A percentile compares a stretch with the other conserved stretches of the same genome.
Conservation (phyloP, 179 eudicot genomes). For the Silene noctiflora region DNA sequence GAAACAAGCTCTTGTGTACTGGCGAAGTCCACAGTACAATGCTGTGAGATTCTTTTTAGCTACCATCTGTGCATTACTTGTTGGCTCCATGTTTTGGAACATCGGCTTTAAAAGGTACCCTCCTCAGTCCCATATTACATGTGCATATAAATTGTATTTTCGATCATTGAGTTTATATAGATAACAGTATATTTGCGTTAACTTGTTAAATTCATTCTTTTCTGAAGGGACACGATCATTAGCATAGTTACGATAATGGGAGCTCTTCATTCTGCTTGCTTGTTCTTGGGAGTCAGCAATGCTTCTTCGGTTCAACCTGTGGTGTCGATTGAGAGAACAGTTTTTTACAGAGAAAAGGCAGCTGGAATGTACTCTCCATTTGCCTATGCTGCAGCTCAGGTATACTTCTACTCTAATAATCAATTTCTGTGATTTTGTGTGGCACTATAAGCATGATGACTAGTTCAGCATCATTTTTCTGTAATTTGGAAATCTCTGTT, state of each 20-base stretch:
- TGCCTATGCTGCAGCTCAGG: constrained; percentile 92
- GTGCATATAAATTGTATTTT: background rate
- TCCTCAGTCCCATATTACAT: constrained; percentile 12
- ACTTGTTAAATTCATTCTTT: background rate
- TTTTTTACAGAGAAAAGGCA: constrained; percentile 87
- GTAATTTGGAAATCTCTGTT: no score
- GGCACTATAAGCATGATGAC: background rate
- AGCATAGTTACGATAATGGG: constrained; percentile 66
- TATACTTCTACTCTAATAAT: constrained; percentile 23
- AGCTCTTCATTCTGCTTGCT: constrained; percentile 58
- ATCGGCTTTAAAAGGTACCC: constrained; percentile 73
- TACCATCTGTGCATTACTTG: constrained; percentile 47
- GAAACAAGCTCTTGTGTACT: constrained; percentile 80
- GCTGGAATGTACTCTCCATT: constrained; percentile 92
- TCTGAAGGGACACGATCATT: constrained; percentile 56
- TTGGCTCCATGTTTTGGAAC: constrained; percentile 80
- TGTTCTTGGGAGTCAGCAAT: constrained; percentile 87
- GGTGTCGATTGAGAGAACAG: constrained; percentile 79
- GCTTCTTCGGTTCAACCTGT: constrained; percentile 89
- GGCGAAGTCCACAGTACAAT: constrained; percentile 89
- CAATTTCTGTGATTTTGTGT: constrained; percentile 4
- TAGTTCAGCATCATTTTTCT: no score
- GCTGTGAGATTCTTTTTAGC: constrained; percentile 79
- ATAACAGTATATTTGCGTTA: background rate
- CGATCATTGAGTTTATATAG: background rate